phyloP scores from a whole-genome alignment of 192 early-diverging fungal species.

The Gaertneriomyces semiglobifer region DNA sequence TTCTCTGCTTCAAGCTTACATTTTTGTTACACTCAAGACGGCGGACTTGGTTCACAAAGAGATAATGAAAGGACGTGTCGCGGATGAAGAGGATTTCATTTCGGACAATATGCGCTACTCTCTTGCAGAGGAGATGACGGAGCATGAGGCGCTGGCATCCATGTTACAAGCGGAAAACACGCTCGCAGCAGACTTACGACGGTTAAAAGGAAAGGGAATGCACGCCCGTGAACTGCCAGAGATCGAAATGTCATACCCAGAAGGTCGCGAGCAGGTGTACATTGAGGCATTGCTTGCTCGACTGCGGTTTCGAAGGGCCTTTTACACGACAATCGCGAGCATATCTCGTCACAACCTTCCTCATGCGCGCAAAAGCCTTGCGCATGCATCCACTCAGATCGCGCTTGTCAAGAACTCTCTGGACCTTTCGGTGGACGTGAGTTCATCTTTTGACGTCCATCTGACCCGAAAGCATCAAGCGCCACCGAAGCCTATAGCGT shows the following conservation, averaged over 20 bases:
- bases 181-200: background rate
- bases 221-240: background rate
- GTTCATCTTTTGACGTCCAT: slow-evolving; percentile 52
- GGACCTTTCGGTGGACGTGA: background rate
- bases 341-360: background rate
- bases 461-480: slow-evolving; percentile 64
- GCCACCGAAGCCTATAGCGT: slow-evolving; percentile 56
- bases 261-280: slow-evolving; percentile 2
- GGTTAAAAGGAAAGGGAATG: background rate
- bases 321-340: background rate
- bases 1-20: slow-evolving; percentile 10
- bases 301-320: slow-evolving; percentile 5
- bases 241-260: background rate
- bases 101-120: slow-evolving; percentile 17
- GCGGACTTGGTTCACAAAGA: slow-evolving; percentile 3
- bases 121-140: slow-evolving; percentile 19
- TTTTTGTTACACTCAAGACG: slow-evolving; percentile 13
- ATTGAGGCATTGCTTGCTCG: slow-evolving; percentile 14
- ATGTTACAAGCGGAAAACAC: slow-evolving; percentile 15
- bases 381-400: background rate
- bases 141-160: slow-evolving; percentile 2
- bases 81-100: slow-evolving; percentile 27
- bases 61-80: slow-evolving; percentile 15
- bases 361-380: background rate
- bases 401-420: background rate